A percentile compares a stretch with the other conserved stretches of the same genome.
These are phyloP conservation scores for Quercus alba DNA, from an alignment of 306 rosid genomes.

Conservation along the genomic window DNA sequence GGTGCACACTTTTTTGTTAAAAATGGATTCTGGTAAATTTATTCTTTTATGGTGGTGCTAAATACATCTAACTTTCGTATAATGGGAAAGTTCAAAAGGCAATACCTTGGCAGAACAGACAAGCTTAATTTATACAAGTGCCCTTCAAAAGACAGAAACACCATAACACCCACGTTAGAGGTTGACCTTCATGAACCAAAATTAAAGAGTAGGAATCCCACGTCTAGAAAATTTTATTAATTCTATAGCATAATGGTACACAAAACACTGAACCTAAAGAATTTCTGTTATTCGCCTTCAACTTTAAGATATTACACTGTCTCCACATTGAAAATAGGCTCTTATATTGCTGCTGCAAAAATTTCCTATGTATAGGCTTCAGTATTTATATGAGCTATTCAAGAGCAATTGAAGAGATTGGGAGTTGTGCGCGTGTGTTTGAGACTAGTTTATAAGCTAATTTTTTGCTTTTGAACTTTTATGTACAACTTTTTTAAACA, in stretches of 20 bases:
- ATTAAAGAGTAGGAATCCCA: too few relatives aligned
- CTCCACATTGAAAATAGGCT: constrained; percentile 10
- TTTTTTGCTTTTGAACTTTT: too few relatives aligned
- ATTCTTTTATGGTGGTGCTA: background rate
- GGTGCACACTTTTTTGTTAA: background rate
- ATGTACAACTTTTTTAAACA: too few relatives aligned
- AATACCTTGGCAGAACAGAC: background rate
- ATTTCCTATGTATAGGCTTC: constrained; percentile 5
- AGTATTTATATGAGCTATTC: background rate
- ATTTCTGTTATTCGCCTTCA: too few relatives aligned
- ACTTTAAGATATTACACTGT: background rate
- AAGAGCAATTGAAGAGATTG: background rate
- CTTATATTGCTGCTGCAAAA: constrained; percentile 9
- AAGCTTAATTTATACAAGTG: too few relatives aligned
- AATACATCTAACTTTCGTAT: background rate
- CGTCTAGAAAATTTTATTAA: too few relatives aligned
- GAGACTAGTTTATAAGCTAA: too few relatives aligned
- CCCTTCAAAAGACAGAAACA: too few relatives aligned
- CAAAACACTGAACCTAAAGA: too few relatives aligned
- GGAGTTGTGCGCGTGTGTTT: background rate
- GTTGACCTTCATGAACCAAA: too few relatives aligned
- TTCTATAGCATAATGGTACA: too few relatives aligned
- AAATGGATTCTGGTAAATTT: background rate
- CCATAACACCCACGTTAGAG: too few relatives aligned
- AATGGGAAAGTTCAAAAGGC: background rate